Evolutionary conservation across 495 filamentous ascomycete species (phyloP).

Genomic region (Gamarada debralockiae): DNA sequence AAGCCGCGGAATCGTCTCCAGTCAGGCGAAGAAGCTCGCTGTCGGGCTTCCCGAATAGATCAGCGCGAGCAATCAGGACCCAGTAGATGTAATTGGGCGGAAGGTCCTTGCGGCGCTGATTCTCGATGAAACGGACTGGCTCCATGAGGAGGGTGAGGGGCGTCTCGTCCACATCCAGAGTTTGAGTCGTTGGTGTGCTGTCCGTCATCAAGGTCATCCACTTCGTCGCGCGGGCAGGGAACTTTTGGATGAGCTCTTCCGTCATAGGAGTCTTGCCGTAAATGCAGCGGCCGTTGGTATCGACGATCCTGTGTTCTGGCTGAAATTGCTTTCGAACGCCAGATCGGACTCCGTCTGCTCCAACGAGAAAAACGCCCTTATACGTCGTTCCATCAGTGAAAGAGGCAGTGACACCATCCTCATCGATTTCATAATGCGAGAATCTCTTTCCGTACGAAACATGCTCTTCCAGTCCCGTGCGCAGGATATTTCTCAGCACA

Average conservation of each 20-base stretch:
- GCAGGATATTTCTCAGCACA: constrained; percentile 6
- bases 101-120: constrained; percentile 11
- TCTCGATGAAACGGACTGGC: constrained; percentile 11
- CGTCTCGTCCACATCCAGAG: constrained; percentile 6
- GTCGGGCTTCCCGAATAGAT: neutral
- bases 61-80: constrained; percentile 20
- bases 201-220: constrained; percentile 28
- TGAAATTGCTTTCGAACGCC: constrained; percentile 21
- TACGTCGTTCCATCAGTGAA: constrained; percentile 7
- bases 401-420: neutral
- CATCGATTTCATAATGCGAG: constrained; percentile 21
- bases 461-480: constrained; percentile 20
- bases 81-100: constrained; percentile 29
- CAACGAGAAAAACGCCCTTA: constrained; percentile 5
- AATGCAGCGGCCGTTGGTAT: constrained; percentile 23
- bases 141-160: constrained; percentile 13
- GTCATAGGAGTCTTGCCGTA: constrained; percentile 30
- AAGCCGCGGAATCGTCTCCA: neutral
- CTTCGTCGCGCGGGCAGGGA: constrained; percentile 11
- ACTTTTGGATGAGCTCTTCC: constrained; percentile 20
- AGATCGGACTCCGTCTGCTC: constrained; percentile 14
- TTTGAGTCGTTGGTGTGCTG: constrained; percentile 5
- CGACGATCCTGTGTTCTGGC: constrained; percentile 24
- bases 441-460: constrained; percentile 33
- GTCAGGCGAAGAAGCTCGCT: neutral